phyloP scores from a whole-genome alignment of 1,284 basidiomycete species.

The Mycena citricolor region DNA sequence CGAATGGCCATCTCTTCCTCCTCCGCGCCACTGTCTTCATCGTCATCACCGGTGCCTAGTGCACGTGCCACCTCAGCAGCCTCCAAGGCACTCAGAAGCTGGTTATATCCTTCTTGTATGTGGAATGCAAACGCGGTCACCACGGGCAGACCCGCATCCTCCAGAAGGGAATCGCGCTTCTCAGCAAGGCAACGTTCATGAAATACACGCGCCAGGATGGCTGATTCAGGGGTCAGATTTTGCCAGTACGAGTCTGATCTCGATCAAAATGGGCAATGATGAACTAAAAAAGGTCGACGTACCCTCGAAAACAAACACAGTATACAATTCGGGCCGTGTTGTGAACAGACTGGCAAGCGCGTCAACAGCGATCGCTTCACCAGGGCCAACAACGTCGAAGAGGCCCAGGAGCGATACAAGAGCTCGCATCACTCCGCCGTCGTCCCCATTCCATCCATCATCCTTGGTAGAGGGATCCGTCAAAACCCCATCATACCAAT shows the following conservation, averaged over 20 bases:
- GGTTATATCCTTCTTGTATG: slow-evolving; percentile 75
- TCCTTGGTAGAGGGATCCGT: slow-evolving; percentile 26
- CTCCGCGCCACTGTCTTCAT: slow-evolving; percentile 39
- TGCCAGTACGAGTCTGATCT: slow-evolving; percentile 70
- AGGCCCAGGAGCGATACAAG: slow-evolving; percentile 38
- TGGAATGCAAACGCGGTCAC: slow-evolving; percentile 83
- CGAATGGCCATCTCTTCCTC: slow-evolving; percentile 45
- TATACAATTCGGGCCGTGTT: slow-evolving; percentile 43
- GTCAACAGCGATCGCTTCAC: slow-evolving; percentile 34
- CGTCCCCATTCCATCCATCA: slow-evolving; percentile 32
- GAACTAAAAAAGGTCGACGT: slow-evolving; percentile 25
- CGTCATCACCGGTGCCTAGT: slow-evolving; percentile 41
- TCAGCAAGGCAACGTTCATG: slow-evolving; percentile 76
- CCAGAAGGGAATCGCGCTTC: slow-evolving; percentile 66
- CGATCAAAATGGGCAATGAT: slow-evolving; percentile 8
- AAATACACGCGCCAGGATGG: slow-evolving; percentile 84
- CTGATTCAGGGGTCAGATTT: slow-evolving; percentile 71
- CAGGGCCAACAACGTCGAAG: slow-evolving; percentile 33
- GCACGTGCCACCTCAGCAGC: slow-evolving; percentile 38
- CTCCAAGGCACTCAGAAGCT: slow-evolving; percentile 48
- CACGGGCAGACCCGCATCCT: slow-evolving; percentile 70
- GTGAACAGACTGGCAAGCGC: slow-evolving; percentile 39
- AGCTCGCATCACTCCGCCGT: slow-evolving; percentile 29
- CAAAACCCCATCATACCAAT: slow-evolving; percentile 71
- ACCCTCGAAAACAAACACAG: slow-evolving; percentile 73